Conservation (phyloP, 768 basidiomycete species). For the Tylopilus cervinicoccineus region DNA sequence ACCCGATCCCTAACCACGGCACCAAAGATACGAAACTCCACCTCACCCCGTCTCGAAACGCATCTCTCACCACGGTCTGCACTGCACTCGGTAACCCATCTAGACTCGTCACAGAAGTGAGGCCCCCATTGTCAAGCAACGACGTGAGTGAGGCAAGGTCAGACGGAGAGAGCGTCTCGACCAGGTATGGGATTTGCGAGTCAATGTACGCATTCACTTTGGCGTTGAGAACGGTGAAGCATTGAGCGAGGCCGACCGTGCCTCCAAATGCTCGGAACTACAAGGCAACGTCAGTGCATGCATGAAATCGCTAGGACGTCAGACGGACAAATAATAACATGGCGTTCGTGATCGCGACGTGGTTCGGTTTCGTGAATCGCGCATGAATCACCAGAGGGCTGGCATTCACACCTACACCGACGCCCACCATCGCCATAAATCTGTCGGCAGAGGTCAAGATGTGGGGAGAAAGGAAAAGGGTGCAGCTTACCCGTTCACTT, state of each 20-base stretch:
- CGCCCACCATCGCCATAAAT: constrained; percentile 44
- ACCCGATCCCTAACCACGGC: constrained; percentile 42
- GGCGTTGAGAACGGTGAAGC: constrained; percentile 43
- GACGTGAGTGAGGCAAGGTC: constrained; percentile 27
- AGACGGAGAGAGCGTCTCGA: constrained; percentile 27
- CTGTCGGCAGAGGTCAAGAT: constrained; percentile 14
- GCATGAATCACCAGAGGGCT: constrained; percentile 42
- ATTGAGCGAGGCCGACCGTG: constrained; percentile 51
- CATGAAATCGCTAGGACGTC: background rate
- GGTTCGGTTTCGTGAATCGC: constrained; percentile 41
- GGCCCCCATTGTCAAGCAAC: constrained; percentile 22
- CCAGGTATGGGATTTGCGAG: constrained; percentile 13
- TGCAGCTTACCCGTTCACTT: constrained; percentile 34
- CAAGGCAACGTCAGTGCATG: background rate
- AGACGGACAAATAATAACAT: constrained; percentile 43
- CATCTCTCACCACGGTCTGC: constrained; percentile 35
- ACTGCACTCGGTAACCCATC: constrained; percentile 33
- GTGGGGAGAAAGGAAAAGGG: background rate
- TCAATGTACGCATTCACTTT: constrained; percentile 37
- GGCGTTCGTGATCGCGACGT: constrained; percentile 41
- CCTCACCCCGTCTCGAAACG: constrained; percentile 38
- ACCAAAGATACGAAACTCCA: constrained; percentile 46
- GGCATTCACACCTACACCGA: constrained; percentile 39
- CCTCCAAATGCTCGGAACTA: constrained; percentile 51
- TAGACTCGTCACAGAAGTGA: constrained; percentile 36